Conservation (phyloP, 768 basidiomycete species). For the Suillus weaverae region DNA sequence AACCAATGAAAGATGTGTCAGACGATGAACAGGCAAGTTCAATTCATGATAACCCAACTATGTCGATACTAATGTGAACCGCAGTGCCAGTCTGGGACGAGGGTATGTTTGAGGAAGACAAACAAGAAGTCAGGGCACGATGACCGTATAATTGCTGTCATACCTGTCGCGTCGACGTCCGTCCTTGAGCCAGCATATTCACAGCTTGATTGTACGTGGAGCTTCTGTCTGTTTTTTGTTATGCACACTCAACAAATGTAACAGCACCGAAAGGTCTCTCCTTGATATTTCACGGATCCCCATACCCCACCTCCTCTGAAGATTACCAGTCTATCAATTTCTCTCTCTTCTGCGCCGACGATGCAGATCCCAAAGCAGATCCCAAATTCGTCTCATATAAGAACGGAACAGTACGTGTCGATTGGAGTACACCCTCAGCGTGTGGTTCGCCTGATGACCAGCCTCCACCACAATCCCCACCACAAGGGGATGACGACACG, state of each 20-base stretch:
- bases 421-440: slow-evolving; percentile 64
- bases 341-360: slow-evolving; percentile 55
- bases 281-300: slow-evolving; percentile 55
- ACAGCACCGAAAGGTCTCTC: slow-evolving; percentile 56
- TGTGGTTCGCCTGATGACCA: slow-evolving; percentile 41
- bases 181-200: slow-evolving; percentile 28
- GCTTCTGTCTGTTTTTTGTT: slow-evolving; percentile 15
- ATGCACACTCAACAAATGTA: slow-evolving; percentile 9
- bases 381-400: slow-evolving; percentile 58
- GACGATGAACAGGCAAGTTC: slow-evolving; percentile 67
- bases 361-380: slow-evolving; percentile 38
- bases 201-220: slow-evolving; percentile 39
- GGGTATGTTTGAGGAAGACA: slow-evolving; percentile 70
- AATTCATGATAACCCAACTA: slow-evolving; percentile 1
- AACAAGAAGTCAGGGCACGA: slow-evolving; percentile 55
- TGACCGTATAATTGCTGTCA: slow-evolving; percentile 70
- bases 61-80: slow-evolving; percentile 9
- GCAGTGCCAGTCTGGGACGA: slow-evolving; percentile 68
- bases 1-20: slow-evolving; percentile 42
- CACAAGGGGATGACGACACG: slow-evolving; percentile 29
- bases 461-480: slow-evolving; percentile 26
- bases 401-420: slow-evolving; percentile 49
- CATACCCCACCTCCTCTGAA: slow-evolving; percentile 56
- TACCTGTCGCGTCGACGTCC: slow-evolving; percentile 60
- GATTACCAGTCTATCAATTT: slow-evolving; percentile 61